Conservation (phyloP, 306 rosid species). For the Lathyrus aphaca region DNA sequence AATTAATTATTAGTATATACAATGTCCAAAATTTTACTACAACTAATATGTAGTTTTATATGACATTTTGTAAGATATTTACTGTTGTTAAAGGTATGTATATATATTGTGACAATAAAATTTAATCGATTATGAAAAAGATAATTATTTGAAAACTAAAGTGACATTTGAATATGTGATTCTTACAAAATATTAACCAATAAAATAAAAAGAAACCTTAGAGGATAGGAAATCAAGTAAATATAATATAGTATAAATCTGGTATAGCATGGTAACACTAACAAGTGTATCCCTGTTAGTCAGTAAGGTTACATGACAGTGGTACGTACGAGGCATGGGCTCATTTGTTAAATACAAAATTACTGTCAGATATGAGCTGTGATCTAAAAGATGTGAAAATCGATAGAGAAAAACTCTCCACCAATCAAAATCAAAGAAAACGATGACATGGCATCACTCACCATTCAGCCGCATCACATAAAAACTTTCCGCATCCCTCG, state of each 20-base stretch:
- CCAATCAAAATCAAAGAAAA: not conserved
- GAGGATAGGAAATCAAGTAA: not conserved
- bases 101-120: too few species aligned
- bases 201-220: not conserved
- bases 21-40: too few species aligned
- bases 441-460: slow-evolving; percentile 3
- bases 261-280: too few species aligned
- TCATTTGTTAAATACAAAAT: not conserved
- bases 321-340: slow-evolving; percentile 8
- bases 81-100: too few species aligned
- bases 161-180: too few species aligned
- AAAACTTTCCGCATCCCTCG: slow-evolving; percentile 10
- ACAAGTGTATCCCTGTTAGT: not conserved
- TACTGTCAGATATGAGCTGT: not conserved
- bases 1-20: too few species aligned
- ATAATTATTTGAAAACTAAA: too few species aligned
- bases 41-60: too few species aligned
- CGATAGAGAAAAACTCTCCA: not conserved
- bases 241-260: not conserved
- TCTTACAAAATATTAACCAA: too few species aligned
- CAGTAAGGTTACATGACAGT: not conserved
- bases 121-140: too few species aligned
- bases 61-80: too few species aligned
- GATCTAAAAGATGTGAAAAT: slow-evolving; percentile 15
- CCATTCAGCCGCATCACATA: not conserved